Evolutionary conservation across 176 grass and related monocot genomes (phyloP).

Genomic region (Hordeum marinum): DNA sequence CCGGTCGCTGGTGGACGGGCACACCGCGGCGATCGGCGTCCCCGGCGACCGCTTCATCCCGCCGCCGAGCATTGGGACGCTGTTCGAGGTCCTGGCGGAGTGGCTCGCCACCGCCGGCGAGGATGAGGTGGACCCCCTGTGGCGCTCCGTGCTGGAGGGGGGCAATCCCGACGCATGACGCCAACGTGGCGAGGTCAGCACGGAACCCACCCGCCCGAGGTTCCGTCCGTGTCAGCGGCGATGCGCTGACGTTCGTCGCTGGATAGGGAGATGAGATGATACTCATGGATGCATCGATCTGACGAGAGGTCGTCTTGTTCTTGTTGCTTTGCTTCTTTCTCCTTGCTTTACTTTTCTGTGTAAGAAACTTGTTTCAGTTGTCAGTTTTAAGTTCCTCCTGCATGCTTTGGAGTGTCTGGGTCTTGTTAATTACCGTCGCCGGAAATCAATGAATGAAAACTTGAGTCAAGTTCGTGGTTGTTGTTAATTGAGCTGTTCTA

Average conservation of each 20-base stretch:
- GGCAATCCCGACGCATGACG: slow-evolving; percentile 24
- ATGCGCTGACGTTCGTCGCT: not conserved
- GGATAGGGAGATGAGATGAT: not conserved
- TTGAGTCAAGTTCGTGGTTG: too few relatives aligned
- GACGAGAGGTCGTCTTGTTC: not conserved
- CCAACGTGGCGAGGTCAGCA: not conserved
- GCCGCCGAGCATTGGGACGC: slow-evolving; percentile 10
- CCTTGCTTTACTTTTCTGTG: not conserved
- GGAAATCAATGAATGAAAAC: too few relatives aligned
- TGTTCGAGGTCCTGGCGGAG: slow-evolving; percentile 43
- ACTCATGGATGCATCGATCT: not conserved
- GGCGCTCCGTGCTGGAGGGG: slow-evolving; percentile 42
- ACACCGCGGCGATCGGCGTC: slow-evolving; percentile 24
- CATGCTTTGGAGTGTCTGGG: too few relatives aligned
- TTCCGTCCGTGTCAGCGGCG: not conserved
- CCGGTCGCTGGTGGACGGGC: slow-evolving; percentile 57
- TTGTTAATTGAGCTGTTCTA: too few relatives aligned
- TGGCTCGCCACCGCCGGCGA: slow-evolving; percentile 43
- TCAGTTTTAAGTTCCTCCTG: not conserved
- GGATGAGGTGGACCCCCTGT: slow-evolving; percentile 57
- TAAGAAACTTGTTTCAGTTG: not conserved
- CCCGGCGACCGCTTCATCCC: slow-evolving; percentile 47
- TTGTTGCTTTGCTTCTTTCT: slow-evolving; percentile 1
- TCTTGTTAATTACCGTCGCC: too few relatives aligned
- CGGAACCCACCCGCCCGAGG: not conserved